These are phyloP conservation scores for Cyclotella kingstonii DNA, from an alignment of 108 stramenopile species.

Conservation along the genomic window DNA sequence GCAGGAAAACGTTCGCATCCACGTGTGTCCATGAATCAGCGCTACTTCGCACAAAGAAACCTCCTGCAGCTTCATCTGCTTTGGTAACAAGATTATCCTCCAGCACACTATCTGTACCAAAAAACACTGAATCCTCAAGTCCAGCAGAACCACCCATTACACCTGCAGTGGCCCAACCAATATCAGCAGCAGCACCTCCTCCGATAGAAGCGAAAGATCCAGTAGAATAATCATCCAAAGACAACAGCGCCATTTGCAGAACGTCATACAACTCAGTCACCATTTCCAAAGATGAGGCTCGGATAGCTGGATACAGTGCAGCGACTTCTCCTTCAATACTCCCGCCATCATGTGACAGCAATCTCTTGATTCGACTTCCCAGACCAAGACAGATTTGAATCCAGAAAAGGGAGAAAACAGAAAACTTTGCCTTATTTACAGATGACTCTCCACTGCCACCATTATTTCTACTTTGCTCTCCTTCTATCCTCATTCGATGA, in stretches of 20 bases:
- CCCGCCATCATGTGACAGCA: slow-evolving; percentile 66
- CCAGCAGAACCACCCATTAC: slow-evolving; percentile 75
- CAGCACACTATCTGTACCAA: slow-evolving; percentile 26
- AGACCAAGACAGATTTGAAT: slow-evolving; percentile 57
- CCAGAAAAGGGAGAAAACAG: slow-evolving; percentile 78
- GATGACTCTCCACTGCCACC: too few relatives aligned
- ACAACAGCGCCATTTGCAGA: slow-evolving; percentile 55
- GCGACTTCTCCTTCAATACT: slow-evolving; percentile 66
- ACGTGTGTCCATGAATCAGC: slow-evolving; percentile 58
- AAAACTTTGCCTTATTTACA: slow-evolving; percentile 30
- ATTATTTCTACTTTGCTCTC: slow-evolving; percentile 44
- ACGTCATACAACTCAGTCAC: slow-evolving; percentile 64
- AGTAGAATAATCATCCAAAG: slow-evolving; percentile 45
- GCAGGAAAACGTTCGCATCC: slow-evolving; percentile 3
- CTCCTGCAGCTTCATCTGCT: slow-evolving; percentile 38
- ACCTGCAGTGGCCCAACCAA: slow-evolving; percentile 33
- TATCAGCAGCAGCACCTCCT: slow-evolving; percentile 22
- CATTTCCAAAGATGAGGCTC: slow-evolving; percentile 71
- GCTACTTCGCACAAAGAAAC: slow-evolving; percentile 27
- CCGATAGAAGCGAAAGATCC: slow-evolving; percentile 27
- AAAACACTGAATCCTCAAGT: slow-evolving; percentile 61
- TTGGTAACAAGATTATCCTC: slow-evolving; percentile 12
- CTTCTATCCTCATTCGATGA: too few relatives aligned
- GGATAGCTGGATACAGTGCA: slow-evolving; percentile 73
- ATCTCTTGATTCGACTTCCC: slow-evolving; percentile 56